A percentile compares a stretch with the other conserved stretches of the same genome.
These are phyloP conservation scores for Sugiyamaella boreocaroliniensis DNA, from an alignment of 805 yeast species.

Conservation along the genomic window DNA sequence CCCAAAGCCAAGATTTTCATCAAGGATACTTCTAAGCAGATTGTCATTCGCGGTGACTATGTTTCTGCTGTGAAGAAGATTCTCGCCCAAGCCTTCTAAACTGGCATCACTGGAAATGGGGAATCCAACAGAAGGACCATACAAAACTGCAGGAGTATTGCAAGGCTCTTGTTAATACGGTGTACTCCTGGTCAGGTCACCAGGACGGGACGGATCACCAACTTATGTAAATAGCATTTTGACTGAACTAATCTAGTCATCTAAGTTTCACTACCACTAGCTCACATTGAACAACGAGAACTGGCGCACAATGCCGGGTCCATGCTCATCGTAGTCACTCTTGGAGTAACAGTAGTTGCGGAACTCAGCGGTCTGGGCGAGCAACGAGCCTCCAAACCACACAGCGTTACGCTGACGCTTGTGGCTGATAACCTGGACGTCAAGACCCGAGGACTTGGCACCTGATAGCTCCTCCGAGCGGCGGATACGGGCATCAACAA, in stretches of 20 bases:
- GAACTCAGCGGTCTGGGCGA: conserved; percentile 96
- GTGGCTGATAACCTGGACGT: conserved; percentile 93
- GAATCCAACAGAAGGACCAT: too few relatives aligned
- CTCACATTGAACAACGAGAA: conserved; percentile 91
- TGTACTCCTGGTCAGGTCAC: too few relatives aligned
- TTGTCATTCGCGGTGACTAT: conserved; percentile 48
- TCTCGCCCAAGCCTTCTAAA: conserved; percentile 29
- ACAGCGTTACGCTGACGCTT: conserved; percentile 98
- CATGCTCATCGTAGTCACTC: conserved; percentile 94
- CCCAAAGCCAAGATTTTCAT: conserved; percentile 43
- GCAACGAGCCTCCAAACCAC: conserved; percentile 97
- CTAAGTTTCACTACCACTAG: conserved; percentile 1
- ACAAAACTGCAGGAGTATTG: too few relatives aligned
- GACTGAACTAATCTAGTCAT: background rate
- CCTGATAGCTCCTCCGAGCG: conserved; percentile 70
- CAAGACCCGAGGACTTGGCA: conserved; percentile 83
- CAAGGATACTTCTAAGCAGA: conserved; percentile 44
- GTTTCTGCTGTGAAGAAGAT: conserved; percentile 32
- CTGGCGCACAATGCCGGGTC: conserved; percentile 96
- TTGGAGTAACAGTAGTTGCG: conserved; percentile 95
- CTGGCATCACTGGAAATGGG: too few relatives aligned
- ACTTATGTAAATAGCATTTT: too few relatives aligned
- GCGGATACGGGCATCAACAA: conserved; percentile 84
- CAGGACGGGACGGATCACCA: too few relatives aligned
- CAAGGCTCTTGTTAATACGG: background rate